Percentiles rank a stretch among this genome's conserved stretches.
These are phyloP conservation scores for Daldinia concentrica DNA, from an alignment of 495 filamentous ascomycete genomes.

Conservation along the genomic window DNA sequence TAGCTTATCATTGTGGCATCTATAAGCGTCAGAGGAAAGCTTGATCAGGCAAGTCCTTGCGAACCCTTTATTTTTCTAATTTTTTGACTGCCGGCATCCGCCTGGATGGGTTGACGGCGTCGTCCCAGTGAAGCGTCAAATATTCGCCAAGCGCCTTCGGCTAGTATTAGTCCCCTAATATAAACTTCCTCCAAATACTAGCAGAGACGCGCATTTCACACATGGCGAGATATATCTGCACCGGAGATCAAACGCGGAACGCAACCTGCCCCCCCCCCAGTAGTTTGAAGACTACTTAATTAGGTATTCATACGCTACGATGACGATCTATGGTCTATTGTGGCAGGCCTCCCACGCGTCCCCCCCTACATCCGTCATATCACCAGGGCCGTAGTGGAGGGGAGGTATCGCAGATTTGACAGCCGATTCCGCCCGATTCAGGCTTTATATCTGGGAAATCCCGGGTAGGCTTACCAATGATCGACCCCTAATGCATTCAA, in stretches of 20 bases:
- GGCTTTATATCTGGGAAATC: constrained; percentile 31
- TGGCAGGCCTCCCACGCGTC: constrained; percentile 27
- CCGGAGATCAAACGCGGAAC: constrained; percentile 40
- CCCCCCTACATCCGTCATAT: constrained; percentile 17
- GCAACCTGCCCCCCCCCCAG: constrained; percentile 32
- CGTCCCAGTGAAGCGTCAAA: background rate
- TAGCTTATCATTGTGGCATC: constrained; percentile 40
- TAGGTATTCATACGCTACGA: constrained; percentile 38
- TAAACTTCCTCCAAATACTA: background rate
- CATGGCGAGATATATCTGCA: constrained; percentile 40
- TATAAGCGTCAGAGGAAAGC: constrained; percentile 34
- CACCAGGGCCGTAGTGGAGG: constrained; percentile 26
- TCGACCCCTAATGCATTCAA: constrained; percentile 42
- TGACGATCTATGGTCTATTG: background rate
- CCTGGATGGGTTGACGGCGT: constrained; percentile 27
- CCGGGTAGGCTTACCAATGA: constrained; percentile 43
- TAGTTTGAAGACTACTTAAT: constrained; percentile 36
- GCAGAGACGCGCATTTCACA: constrained; percentile 10
- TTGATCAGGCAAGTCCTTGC: constrained; percentile 48
- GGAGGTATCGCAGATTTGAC: constrained; percentile 21
- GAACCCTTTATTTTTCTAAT: constrained; percentile 28
- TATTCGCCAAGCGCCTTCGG: constrained; percentile 9
- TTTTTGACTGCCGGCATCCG: constrained; percentile 37
- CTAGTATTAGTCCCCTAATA: constrained; percentile 23
- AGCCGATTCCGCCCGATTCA: constrained; percentile 41